These are phyloP conservation scores for Hypoxylon sp. DNA, from an alignment of 2,329 filamentous ascomycete genomes.

Conservation along the genomic window DNA sequence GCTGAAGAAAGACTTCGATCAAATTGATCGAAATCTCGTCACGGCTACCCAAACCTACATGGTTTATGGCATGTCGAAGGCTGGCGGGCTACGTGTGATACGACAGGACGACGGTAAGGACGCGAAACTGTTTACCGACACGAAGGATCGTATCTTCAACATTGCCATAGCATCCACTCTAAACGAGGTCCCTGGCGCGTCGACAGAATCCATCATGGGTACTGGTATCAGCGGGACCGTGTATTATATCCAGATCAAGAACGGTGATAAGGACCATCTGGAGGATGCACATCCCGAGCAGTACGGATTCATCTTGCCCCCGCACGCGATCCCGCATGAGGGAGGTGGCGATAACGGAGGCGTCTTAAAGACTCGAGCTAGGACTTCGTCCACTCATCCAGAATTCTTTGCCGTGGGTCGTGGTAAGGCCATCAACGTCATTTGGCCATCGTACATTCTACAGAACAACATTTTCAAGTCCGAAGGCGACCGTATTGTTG, in stretches of 20 bases:
- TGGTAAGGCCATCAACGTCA: conserved; percentile 93
- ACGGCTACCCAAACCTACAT: conserved; percentile 92
- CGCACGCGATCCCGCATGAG: conserved; percentile 78
- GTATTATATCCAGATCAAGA: conserved; percentile 90
- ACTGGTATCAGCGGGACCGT: conserved; percentile 95
- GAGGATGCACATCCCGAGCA: conserved; percentile 82
- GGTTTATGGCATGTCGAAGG: conserved; percentile 92
- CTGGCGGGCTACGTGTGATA: conserved; percentile 91
- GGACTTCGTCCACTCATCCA: conserved; percentile 86
- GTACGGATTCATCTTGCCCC: conserved; percentile 88
- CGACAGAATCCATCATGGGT: conserved; percentile 84
- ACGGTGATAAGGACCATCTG: conserved; percentile 79
- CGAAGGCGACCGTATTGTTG: conserved; percentile 73
- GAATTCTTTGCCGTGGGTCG: conserved; percentile 96
- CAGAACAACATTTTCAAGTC: conserved; percentile 70
- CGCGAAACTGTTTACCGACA: conserved; percentile 89
- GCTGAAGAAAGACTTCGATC: conserved; percentile 97
- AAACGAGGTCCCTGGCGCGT: conserved; percentile 61
- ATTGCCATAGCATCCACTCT: conserved; percentile 80
- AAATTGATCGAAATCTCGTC: conserved; percentile 92
- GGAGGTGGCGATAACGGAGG: conserved; percentile 92
- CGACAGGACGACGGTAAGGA: conserved; percentile 92
- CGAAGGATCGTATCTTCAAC: conserved; percentile 94
- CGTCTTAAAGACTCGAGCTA: conserved; percentile 93
- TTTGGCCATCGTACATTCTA: conserved; percentile 73